phyloP scores from a whole-genome alignment of 257 asterid species.

The Petunia secreta region DNA sequence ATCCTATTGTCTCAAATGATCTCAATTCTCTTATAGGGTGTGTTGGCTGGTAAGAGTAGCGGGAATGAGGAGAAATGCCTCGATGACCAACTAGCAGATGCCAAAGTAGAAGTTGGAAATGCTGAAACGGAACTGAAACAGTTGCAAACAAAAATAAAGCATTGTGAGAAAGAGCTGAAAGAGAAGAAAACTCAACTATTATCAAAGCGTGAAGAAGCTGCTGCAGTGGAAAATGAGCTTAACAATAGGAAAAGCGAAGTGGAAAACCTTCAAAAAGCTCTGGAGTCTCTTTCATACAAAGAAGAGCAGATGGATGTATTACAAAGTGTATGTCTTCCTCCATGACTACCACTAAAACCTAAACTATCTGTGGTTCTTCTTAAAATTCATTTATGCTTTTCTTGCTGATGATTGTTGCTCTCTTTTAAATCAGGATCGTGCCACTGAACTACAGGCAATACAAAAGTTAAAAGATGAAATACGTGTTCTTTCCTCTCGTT shows the following conservation, averaged over 20 bases:
- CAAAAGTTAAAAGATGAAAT: conserved; percentile 79
- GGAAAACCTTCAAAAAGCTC: conserved; percentile 59
- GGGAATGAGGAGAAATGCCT: conserved; percentile 98
- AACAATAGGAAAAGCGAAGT: conserved; percentile 61
- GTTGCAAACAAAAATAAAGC: conserved; percentile 80
- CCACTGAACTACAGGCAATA: conserved; percentile 66
- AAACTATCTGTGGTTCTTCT: no score
- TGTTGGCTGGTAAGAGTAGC: conserved; percentile 90
- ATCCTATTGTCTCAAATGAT: conserved; percentile 13
- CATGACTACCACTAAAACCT: background rate
- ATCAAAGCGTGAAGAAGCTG: conserved; percentile 80
- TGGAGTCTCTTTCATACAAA: conserved; percentile 72
- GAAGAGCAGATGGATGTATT: conserved; percentile 83
- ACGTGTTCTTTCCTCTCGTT: conserved; percentile 68
- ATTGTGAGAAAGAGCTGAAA: conserved; percentile 79
- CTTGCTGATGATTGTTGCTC: background rate
- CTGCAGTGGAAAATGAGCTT: conserved; percentile 71
- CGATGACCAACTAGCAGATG: conserved; percentile 95
- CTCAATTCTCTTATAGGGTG: conserved; percentile 59
- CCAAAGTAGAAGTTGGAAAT: conserved; percentile 85
- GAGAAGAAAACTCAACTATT: conserved; percentile 64
- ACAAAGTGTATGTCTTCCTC: conserved; percentile 54
- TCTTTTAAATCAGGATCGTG: conserved; percentile 59
- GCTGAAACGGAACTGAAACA: conserved; percentile 95
- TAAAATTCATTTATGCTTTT: background rate